Evolutionary conservation across 371 early-diverging fungal genomes (phyloP), one percentile per base, ranked within the genome.

Genomic region (Funneliformis caledonium): DNA sequence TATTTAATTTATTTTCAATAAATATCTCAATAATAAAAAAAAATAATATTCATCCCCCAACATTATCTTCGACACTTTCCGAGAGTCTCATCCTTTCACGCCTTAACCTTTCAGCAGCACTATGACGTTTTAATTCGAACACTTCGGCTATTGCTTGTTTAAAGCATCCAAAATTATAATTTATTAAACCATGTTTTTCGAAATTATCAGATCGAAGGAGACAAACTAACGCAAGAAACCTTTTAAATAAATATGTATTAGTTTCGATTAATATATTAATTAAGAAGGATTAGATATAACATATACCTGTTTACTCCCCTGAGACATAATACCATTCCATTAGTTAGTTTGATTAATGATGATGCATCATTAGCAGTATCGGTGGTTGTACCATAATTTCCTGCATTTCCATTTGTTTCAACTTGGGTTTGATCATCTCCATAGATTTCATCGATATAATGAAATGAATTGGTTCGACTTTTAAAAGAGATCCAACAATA

Each of bases 131-230:
- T 62, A 93, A 87, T 67, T 93, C 91, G 86, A 93, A 91, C 7
- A 93, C 92, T 78, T 93, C 90, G 12, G 90, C 88, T 72, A 93
- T 90, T 43, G 93, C 92, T 76, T 92, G 89, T 83, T 93, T 93
- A 82, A 93, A 93, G 81, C 93, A 93, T 75, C 91, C 91, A 67
- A 97, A 95, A 81, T 97, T 97, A 86, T 94, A 96, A 81, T 97
- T 96, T 72, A 97, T 91, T 83, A 97, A 82, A 4, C 96, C 97
- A 81, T 93, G 94, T 82, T 94, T 95, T 81, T 94, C 95, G 87
- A 94, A 96, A 60, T 94, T 94, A 76, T 96, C 97, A 52, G 95
- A 91, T 42, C 96, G 88, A 65, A 97, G 82, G 72, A 97, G 85
- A 84, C 94, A 94, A 61, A 97, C 95, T 73, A 96, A 84, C 3